Base-by-base conservation (phyloP, 208 protist species). In the Leishmania aethiopica region DNA sequence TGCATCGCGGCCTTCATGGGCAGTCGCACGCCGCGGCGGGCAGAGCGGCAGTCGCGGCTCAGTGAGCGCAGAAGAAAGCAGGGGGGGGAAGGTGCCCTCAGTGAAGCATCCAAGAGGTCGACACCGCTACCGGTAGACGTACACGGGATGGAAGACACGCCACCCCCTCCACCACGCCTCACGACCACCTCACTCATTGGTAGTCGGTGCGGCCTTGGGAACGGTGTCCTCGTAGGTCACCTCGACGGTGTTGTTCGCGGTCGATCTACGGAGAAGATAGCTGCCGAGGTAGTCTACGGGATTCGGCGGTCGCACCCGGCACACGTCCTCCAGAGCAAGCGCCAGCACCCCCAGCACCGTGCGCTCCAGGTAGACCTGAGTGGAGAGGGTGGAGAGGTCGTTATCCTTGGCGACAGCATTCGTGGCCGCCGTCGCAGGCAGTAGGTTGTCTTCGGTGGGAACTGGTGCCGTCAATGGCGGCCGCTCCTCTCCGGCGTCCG, bases 231-330 rank as follows among this genome's bases (percentile, higher is more conserved):
- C 83, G 69, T 88, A 88, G 2, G 93, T 86, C n/a, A 96, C 94
- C 81, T 96, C 93, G 19, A 93, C 90, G 4, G 85, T 84, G 64
- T 90, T 92, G 79, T 87, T 94, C 19, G 89, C 87, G 2, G 91
- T 78, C 0, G 96, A 96, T 66, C 94, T 84, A 1, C 93, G 95
- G 11, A 98, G 87, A 25, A 98, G 84, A 71, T 94, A 97, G 6
- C 95, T 84, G n/a, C 93, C 97, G 6, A 99, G 77, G 77, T 97
- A 98, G 75, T 98, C 95, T 40, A 98, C 91, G 28, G 97, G 96
- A 79, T 98, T 96, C 19, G 95, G 90, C 10, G 97, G 97, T n/a
- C 96, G 85, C 77, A 97, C 91, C 10, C 95, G 90, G 70, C 93
- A 96, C 28, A 99, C 76, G 55, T 95, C 93, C 82, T 96, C 89